Conservation (phyloP, 202 grass and related monocot genomes). For the Bolboschoenoplectus hybrid region DNA sequence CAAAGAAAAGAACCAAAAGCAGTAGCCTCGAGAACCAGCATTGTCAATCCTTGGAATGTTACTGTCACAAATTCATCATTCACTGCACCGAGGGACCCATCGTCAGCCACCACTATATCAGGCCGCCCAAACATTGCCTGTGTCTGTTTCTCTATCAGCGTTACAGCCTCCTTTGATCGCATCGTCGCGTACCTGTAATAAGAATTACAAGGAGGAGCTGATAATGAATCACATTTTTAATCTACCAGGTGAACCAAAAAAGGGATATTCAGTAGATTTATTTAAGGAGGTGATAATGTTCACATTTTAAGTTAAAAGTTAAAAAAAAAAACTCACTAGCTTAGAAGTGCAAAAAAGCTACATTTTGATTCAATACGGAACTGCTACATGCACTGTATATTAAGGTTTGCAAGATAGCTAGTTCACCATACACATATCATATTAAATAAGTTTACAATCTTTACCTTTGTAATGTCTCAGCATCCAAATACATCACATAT, state of each 20-base stretch:
- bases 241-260: not conserved
- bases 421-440: not conserved
- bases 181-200: slow-evolving; percentile 67
- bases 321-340: not conserved
- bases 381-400: not conserved
- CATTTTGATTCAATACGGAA: not conserved
- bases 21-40: slow-evolving; percentile 78
- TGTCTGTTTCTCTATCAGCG: slow-evolving; percentile 96
- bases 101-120: slow-evolving; percentile 75
- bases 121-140: slow-evolving; percentile 90
- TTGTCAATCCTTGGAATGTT: slow-evolving; percentile 74
- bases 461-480: slow-evolving; percentile 65
- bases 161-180: slow-evolving; percentile 82
- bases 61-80: slow-evolving; percentile 72
- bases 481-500: slow-evolving; percentile 77
- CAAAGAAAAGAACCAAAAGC: slow-evolving; percentile 90
- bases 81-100: slow-evolving; percentile 68
- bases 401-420: slow-evolving; percentile 4
- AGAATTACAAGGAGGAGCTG: not conserved
- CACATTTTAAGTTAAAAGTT: not conserved
- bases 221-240: not conserved
- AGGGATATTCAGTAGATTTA: not conserved
- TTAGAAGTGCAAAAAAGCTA: not conserved
- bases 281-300: not conserved
- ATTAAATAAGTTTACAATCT: not conserved